Base-by-base conservation (phyloP, 331 rosid genomes). In the Ulmus americana region DNA sequence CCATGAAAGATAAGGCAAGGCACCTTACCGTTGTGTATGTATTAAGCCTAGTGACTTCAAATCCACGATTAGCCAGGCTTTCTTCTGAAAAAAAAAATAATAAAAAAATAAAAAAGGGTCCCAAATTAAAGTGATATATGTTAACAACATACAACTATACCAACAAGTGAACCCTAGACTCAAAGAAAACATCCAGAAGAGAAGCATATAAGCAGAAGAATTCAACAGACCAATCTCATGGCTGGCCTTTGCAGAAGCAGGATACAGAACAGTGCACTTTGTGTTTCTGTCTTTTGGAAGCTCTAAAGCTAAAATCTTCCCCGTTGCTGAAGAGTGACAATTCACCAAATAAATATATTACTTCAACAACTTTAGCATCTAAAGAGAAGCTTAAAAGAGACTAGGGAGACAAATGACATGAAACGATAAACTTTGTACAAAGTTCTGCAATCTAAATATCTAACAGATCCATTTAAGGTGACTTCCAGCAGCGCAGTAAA, bases 241-340 rank as follows among this genome's bases (percentile, higher is more conserved):
- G 82, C 97, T 70, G 70, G 99, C 99, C 77, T 87, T 94, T 6
- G 77, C 88, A 55, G 99, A 94, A 79, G 99, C 97, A 76, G 99
- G 99, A 75, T 94, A 94, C 35, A 94, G 71, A 70, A 87, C 95
- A n/a, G 85, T 85, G 79, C 90, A 84, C 64, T 72, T 87, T 66
- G 60, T 44, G 64, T 69, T 68, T 58, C 95, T 82, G 50, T 50
- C 55, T 77, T 75, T 87, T 10, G 99, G 97, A 81, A 94, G 99
- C 74, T 94, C 97, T 14, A 82, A 69, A 59, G 97, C 96, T 82
- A 90, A 79, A 72, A 81, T 85, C 86, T 84, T 85, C 71, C 96
- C 99, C 0, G 85, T 85, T 52, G 99, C 99, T 94, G 91, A 74
- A 81, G 42, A 60, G 70, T 48, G 64, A 55, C 18, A 75, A 70